Evolutionary conservation across 352 stramenopile genomes (phyloP).

Genomic region (Phytophthora europaea): DNA sequence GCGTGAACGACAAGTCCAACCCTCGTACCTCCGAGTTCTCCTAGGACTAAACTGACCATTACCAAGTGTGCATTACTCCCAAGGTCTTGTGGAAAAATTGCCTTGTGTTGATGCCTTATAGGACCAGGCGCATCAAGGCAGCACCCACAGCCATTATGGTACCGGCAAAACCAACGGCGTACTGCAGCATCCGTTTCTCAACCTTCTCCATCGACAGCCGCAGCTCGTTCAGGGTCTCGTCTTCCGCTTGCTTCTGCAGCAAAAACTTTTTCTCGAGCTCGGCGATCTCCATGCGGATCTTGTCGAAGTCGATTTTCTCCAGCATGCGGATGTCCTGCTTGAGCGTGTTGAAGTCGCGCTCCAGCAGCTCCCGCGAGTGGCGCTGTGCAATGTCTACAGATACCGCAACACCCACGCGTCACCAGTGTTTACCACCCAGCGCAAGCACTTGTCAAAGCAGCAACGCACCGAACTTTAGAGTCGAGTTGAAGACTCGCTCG

Average conservation of each 20-base stretch:
- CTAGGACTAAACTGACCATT: slow-evolving; percentile 8
- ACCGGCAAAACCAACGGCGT: slow-evolving; percentile 87
- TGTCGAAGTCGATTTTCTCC: slow-evolving; percentile 92
- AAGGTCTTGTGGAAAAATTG: neutral
- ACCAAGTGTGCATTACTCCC: too few relatives aligned
- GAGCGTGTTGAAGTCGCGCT: slow-evolving; percentile 91
- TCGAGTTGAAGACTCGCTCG: slow-evolving; percentile 91
- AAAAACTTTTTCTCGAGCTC: slow-evolving; percentile 93
- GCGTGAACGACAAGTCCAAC: slow-evolving; percentile 63
- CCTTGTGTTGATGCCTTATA: slow-evolving; percentile 47
- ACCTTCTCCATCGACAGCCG: slow-evolving; percentile 91
- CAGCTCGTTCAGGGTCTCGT: slow-evolving; percentile 89
- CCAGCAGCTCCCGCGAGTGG: slow-evolving; percentile 88
- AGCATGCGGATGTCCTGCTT: slow-evolving; percentile 93
- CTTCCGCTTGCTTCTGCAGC: slow-evolving; percentile 89
- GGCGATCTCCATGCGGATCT: slow-evolving; percentile 88
- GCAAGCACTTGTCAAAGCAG: neutral
- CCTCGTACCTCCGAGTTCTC: slow-evolving; percentile 56
- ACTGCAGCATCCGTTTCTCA: slow-evolving; percentile 92
- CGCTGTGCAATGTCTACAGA: slow-evolving; percentile 86
- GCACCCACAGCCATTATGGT: slow-evolving; percentile 90
- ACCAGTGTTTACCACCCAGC: neutral
- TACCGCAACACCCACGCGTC: neutral
- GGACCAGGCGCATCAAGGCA: slow-evolving; percentile 75
- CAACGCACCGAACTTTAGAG: slow-evolving; percentile 85